Evolutionary conservation across 73 alveolate genomes (phyloP).

Genomic region (Paramecium sonneborni): DNA sequence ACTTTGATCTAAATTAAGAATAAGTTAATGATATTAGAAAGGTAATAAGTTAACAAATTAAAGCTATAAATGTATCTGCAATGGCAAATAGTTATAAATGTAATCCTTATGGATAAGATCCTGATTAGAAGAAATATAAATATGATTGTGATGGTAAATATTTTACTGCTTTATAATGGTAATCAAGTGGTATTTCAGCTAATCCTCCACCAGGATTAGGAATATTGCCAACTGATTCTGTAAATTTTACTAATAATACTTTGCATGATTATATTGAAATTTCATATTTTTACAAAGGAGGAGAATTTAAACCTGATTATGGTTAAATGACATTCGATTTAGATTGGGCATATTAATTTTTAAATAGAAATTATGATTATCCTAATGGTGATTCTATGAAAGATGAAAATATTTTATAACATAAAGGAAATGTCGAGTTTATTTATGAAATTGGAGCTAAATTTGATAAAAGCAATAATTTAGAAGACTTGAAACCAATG

Average conservation of each 20-base stretch:
- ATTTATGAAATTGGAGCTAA: constrained; percentile 34
- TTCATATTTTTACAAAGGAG: constrained; percentile 15
- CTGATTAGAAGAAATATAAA: background rate
- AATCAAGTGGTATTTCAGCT: background rate
- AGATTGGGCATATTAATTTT: constrained; percentile 50
- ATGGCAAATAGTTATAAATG: background rate
- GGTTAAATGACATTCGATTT: constrained; percentile 11
- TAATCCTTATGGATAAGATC: constrained; percentile 25
- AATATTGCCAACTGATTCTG: background rate
- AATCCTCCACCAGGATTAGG: constrained; percentile 53
- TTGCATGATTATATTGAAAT: constrained; percentile 44
- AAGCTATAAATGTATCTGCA: background rate
- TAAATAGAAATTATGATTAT: constrained; percentile 33
- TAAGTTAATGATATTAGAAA: background rate
- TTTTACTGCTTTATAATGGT: constrained; percentile 35
- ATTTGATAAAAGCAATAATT: background rate
- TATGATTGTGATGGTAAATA: constrained; percentile 54
- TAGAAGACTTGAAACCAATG: background rate
- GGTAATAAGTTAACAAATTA: background rate
- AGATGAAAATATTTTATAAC: background rate
- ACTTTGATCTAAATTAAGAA: constrained; percentile 29
- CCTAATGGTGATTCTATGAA: background rate
- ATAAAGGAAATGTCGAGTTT: constrained; percentile 35
- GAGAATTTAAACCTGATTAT: constrained; percentile 9
- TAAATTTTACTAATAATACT: background rate